Evolutionary conservation across 371 early-diverging fungal genomes (phyloP).

Genomic region (Lichtheimia hyalospora): DNA sequence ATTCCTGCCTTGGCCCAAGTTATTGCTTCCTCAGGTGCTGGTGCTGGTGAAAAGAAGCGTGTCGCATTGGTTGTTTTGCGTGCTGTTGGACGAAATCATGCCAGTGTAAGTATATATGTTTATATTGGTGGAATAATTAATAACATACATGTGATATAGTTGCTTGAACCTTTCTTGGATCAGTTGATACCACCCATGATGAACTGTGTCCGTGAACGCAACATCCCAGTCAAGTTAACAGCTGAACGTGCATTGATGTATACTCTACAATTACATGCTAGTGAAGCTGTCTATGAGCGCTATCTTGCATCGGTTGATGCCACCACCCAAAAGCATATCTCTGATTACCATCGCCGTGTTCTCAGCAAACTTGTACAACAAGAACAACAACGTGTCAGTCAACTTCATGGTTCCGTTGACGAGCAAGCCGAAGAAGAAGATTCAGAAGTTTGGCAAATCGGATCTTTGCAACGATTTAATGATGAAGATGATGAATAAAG

Average conservation of each 20-base stretch:
- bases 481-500: constrained; percentile 17
- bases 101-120: constrained; percentile 24
- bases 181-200: constrained; percentile 66
- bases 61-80: constrained; percentile 42
- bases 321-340: constrained; percentile 44
- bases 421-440: constrained; percentile 43
- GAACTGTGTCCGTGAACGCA: constrained; percentile 73
- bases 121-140: neutral
- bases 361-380: constrained; percentile 54
- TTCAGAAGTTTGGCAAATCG: constrained; percentile 40
- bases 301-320: constrained; percentile 52
- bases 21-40: constrained; percentile 26
- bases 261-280: constrained; percentile 58
- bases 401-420: constrained; percentile 37
- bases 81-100: constrained; percentile 41
- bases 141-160: constrained; percentile 3
- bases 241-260: constrained; percentile 79
- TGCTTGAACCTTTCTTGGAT: constrained; percentile 47
- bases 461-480: constrained; percentile 20
- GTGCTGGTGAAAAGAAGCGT: constrained; percentile 39
- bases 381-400: constrained; percentile 30
- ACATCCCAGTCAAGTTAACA: constrained; percentile 79
- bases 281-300: constrained; percentile 27
- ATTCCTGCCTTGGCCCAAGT: constrained; percentile 31
- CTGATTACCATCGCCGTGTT: constrained; percentile 66